Evolutionary conservation across 768 basidiomycete species (phyloP), one percentile per base, ranked within the genome.

Genomic region (Boletus vermiculosoides): DNA sequence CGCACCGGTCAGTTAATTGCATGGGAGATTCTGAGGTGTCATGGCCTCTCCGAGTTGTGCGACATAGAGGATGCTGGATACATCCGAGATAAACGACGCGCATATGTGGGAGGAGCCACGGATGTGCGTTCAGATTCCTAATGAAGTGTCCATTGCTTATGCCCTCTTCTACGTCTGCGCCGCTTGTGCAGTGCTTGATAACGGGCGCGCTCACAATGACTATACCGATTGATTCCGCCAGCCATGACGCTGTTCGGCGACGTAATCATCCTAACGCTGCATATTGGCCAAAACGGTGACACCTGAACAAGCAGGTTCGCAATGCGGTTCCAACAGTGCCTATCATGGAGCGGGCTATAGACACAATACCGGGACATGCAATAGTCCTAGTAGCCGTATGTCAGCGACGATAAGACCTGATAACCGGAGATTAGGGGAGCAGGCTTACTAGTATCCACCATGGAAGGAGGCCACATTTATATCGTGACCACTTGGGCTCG

Each of bases 161-260:
- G 20, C 20, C 30, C 13, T n/a, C 41, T 20, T 13, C 10, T 51
- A 28, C 50, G 33, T 22, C 37, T 36, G n/a, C 40, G 23, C 30
- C 51, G 37, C 40, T 23, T 50, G 4, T 28, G 20, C 52, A 49
- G 20, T 2, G 33, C 51, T 47, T 13, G 47, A 16, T 42, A 34
- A 52, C 31, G 53, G 23, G 25, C 33, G 23, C 42, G 48, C 23
- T 54, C 64, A 45, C 64, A 49, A 20, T 31, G 30, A 33, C 13
- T 44, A 11, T 25, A 25, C 5, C 25, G 25, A 52, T 48, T 51
- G 20, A 56, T 28, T 8, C 48, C 48, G 6, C 33, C 50, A 2
- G 15, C 23, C 45, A 59, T 51, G 33, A 50, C 30, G 31, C 40
- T 37, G 40, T 41, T 63, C 33, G 41, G 18, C 36, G 51, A 48